phyloP scores from a whole-genome alignment of 345 rosid species.

The Carallia pectinifolia region DNA sequence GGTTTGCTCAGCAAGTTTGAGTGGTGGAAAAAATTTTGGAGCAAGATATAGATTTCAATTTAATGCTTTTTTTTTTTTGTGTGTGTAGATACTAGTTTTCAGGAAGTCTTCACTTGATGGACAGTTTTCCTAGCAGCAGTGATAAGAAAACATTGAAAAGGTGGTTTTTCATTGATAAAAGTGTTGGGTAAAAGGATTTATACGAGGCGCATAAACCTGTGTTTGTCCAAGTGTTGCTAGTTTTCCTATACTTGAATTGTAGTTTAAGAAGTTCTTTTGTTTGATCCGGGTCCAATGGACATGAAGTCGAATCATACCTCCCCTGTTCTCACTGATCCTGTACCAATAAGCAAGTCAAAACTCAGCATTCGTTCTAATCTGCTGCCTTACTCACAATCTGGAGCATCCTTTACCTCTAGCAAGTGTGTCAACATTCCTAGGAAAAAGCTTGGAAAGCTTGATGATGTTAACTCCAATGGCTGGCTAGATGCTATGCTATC shows the following conservation, averaged over 20 bases:
- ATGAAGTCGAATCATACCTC: slow-evolving; percentile 61
- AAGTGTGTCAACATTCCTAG: slow-evolving; percentile 46
- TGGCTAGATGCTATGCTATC: slow-evolving; percentile 97
- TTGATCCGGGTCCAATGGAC: slow-evolving; percentile 52
- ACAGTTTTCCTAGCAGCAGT: slow-evolving; percentile 56
- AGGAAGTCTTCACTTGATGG: slow-evolving; percentile 62
- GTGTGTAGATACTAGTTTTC: slow-evolving; percentile 35
- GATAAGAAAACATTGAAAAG: slow-evolving; percentile 85
- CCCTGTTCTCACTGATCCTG: slow-evolving; percentile 70
- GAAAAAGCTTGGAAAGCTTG: slow-evolving; percentile 62
- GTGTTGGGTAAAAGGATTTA: slow-evolving; percentile 54
- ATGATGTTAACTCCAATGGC: slow-evolving; percentile 84
- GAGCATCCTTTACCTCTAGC: slow-evolving; percentile 47
- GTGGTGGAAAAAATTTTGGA: slow-evolving; percentile 1
- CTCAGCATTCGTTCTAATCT: slow-evolving; percentile 55
- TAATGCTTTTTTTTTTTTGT: slow-evolving; percentile 8
- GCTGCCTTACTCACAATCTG: slow-evolving; percentile 45
- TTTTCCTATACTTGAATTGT: slow-evolving; percentile 7
- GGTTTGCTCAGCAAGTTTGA: not conserved
- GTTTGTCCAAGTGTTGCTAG: slow-evolving; percentile 18
- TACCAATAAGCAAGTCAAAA: slow-evolving; percentile 59
- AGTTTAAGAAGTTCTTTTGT: slow-evolving; percentile 19
- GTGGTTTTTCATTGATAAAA: slow-evolving; percentile 94
- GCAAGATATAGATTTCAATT: not conserved
- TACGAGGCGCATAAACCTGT: slow-evolving; percentile 14